Conservation (phyloP, 2,329 filamentous ascomycete genomes). For the Alternaria ethzedia region DNA sequence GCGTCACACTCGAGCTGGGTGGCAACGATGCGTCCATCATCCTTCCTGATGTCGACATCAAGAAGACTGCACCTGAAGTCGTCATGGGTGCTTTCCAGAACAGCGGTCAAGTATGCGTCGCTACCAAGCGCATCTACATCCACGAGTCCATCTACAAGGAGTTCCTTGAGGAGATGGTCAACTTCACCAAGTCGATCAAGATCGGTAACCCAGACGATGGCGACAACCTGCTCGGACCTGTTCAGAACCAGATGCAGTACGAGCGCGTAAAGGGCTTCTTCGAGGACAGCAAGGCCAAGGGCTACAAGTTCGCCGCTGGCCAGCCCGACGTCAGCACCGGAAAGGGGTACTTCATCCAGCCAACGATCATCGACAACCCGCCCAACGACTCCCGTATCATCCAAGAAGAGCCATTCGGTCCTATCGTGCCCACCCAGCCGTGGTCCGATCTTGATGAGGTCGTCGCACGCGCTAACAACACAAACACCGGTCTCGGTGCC, state of each 20-base stretch:
- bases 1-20: constrained; percentile 66
- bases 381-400: constrained; percentile 64
- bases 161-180: constrained; percentile 50
- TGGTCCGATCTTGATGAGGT: constrained; percentile 65
- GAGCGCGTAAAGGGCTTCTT: constrained; percentile 65
- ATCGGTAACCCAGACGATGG: constrained; percentile 50
- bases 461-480: constrained; percentile 56
- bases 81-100: constrained; percentile 62
- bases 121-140: constrained; percentile 48
- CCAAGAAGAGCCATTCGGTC: constrained; percentile 68
- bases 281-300: constrained; percentile 61
- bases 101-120: constrained; percentile 58
- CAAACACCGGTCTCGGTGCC: constrained; percentile 59
- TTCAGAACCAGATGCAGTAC: constrained; percentile 71
- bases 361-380: constrained; percentile 66
- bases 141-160: constrained; percentile 49
- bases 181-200: constrained; percentile 54
- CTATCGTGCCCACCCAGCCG: constrained; percentile 69
- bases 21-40: constrained; percentile 69
- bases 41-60: constrained; percentile 63
- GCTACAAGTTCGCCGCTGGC: constrained; percentile 62
- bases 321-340: constrained; percentile 38
- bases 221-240: constrained; percentile 61
- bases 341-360: constrained; percentile 65
- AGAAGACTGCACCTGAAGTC: constrained; percentile 57